Base-by-base conservation (phyloP, 495 filamentous ascomycete species). In the Daldinia decipiens region DNA sequence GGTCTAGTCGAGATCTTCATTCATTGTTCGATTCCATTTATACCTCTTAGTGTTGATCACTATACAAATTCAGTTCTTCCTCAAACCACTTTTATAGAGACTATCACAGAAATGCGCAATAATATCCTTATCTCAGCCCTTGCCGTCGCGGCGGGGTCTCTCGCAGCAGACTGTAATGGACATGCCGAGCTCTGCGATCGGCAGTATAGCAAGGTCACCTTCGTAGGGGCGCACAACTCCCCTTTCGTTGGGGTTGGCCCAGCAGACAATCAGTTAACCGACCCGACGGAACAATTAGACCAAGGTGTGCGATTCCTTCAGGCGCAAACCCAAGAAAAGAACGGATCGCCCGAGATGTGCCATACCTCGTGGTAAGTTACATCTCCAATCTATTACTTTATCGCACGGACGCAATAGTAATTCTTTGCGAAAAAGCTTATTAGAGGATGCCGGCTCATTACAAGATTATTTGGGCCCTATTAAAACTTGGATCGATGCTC, bases 301-400 rank as follows among this genome's bases (percentile, higher is more conserved):
- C 90, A 91, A 70, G 93, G 93, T 6, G 81, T 95, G 65, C 89
- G 93, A 52, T 93, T 93, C 85, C 86, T 97, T 6, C 91, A 94
- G 82, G 90, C 89, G 61, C 90, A 95, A 79, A 87, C 86, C 4
- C 92, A 94, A 72, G 80, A 82, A 8, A 76, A 82, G n/a, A 72
- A 82, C 55, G 72, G 82, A 2, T 75, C 70, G 3, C 78, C 87
- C 39, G 72, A 82, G 47, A 80, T 87, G 59, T 89, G 87, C 72
- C 87, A 94, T 73, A 91, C 90, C 3, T 86, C 83, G 50, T 97
- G 29, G 53, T 56, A 92, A 79, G 79, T 89, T 50, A 76, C 93
- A 26, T 31, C 27, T 17, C 1, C 8, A n/a, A 1, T 53, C 13
- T 53, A 31, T 31, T 29, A 24, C 26, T 53, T 31, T 0, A 47